Conservation (phyloP, 441 rosid species). For the Gossypium armourianum region DNA sequence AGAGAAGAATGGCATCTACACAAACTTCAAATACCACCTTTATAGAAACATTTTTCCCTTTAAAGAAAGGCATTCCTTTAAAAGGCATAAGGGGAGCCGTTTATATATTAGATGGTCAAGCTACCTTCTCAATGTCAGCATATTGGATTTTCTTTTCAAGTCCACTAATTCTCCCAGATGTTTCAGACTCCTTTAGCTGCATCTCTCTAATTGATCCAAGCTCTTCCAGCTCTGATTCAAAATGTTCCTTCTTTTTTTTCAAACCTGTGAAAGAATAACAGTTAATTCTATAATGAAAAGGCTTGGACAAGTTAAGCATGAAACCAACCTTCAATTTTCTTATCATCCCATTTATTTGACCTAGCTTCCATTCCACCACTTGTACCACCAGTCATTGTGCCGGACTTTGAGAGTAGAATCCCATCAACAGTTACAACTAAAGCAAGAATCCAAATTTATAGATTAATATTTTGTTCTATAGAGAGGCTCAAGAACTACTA, state of each 20-base stretch:
- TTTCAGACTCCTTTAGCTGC: constrained; percentile 86
- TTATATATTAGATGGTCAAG: background rate
- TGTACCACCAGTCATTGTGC: constrained; percentile 99
- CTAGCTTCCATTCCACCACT: constrained; percentile 98
- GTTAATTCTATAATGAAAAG: constrained; percentile 17
- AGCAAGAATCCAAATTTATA: constrained; percentile 17
- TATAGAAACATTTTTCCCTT: background rate
- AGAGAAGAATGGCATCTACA: background rate
- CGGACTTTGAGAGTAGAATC: constrained; percentile 77
- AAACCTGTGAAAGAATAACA: constrained; percentile 41
- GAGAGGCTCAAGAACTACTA: constrained; percentile 13
- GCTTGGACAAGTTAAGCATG: constrained; percentile 9
- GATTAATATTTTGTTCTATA: constrained; percentile 19
- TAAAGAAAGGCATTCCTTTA: background rate
- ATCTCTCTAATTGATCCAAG: constrained; percentile 91
- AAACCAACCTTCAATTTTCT: constrained; percentile 72
- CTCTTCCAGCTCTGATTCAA: constrained; percentile 69
- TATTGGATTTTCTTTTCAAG: constrained; percentile 94
- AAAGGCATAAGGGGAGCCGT: background rate
- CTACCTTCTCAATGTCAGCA: constrained; percentile 92
- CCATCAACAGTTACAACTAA: constrained; percentile 97
- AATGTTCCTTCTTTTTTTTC: constrained; percentile 63
- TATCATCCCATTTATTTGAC: constrained; percentile 97
- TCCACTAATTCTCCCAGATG: constrained; percentile 87
- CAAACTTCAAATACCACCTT: background rate